Evolutionary conservation across 2,329 filamentous ascomycete species (phyloP).

Genomic region (Pseudogymnoascus sp.): DNA sequence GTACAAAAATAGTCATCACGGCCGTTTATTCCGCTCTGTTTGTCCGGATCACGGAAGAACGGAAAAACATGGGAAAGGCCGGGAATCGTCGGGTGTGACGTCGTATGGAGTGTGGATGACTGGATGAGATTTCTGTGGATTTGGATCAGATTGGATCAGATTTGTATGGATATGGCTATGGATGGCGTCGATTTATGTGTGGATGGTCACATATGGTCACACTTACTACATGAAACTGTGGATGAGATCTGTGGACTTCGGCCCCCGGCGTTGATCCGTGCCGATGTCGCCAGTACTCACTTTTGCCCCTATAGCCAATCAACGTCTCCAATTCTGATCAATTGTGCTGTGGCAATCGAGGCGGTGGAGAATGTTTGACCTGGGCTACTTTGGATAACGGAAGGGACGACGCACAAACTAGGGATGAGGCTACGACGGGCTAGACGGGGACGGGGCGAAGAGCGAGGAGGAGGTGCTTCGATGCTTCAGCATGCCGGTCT

Average conservation of each 20-base stretch:
- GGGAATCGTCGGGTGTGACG: not conserved
- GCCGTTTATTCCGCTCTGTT: not conserved
- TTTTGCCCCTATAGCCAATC: not conserved
- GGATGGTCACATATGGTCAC: not conserved
- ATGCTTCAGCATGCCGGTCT: not conserved
- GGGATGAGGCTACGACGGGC: not conserved
- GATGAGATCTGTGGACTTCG: not conserved
- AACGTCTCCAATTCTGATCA: not conserved
- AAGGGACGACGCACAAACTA: not conserved
- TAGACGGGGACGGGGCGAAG: not conserved
- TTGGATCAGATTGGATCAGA: not conserved
- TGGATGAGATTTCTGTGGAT: not conserved
- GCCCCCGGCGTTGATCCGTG: not conserved
- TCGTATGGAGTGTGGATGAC: not conserved
- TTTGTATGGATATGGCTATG: too few species aligned
- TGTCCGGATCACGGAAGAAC: not conserved
- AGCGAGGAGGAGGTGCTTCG: not conserved
- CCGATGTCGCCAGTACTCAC: not conserved
- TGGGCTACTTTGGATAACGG: not conserved
- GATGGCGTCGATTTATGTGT: not conserved
- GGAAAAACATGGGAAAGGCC: constrained; percentile 1
- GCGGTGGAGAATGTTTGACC: not conserved
- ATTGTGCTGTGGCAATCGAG: not conserved
- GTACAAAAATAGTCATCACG: not conserved
- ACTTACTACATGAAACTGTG: not conserved